Evolutionary conservation across 148 eudicot species (phyloP), one percentile per base, ranked within the genome.

Genomic region (Fagopyrum esculentum): DNA sequence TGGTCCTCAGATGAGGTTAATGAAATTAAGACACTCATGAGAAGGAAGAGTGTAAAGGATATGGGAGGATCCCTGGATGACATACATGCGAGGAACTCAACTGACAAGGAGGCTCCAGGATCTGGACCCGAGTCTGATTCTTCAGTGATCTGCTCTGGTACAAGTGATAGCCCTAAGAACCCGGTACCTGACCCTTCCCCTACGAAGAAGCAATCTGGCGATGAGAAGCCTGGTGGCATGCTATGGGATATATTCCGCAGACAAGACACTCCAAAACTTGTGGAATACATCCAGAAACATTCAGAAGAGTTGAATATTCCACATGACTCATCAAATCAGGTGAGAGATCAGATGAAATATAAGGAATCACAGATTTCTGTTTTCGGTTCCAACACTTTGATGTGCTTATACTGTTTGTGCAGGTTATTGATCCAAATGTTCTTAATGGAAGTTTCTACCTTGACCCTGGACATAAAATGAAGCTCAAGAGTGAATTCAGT

Each of bases 231-330:
- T 22, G 69, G 79, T 82, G 97, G 97, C 46, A 92, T 89, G 72
- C 82, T 82, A 71, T 95, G 98, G 98, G 98, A 95, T 82, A 82
- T 95, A 29, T 95, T 92, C 51, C 92, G 93, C 16, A 72, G 96
- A 78, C 85, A 92, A 84, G 98, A 95, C 79, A 78, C 85, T 76
- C 92, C 93, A 5, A 87, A 95, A 78, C 97, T 95, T 77, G 30
- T 83, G 40, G 88, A 90, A 69, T 95, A 90, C 82, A 90, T 95
- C 63, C 77, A 75, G 64, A 87, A 69, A 74, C 90, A 92, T 76
- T 79, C 80, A n/a, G 83, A 82, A 71, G 96, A 90, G 75, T 77
- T 89, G 50, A 71, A 72, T 43, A 47, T 61, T 13, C 66, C 78
- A 56, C 61, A 68, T 77, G 72, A 74, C 78, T 77, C 74, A 47